A percentile compares a stretch with the other conserved stretches of the same genome.
phyloP scores from a whole-genome alignment of 495 filamentous ascomycete genomes.

The Aspergillus hancockii region DNA sequence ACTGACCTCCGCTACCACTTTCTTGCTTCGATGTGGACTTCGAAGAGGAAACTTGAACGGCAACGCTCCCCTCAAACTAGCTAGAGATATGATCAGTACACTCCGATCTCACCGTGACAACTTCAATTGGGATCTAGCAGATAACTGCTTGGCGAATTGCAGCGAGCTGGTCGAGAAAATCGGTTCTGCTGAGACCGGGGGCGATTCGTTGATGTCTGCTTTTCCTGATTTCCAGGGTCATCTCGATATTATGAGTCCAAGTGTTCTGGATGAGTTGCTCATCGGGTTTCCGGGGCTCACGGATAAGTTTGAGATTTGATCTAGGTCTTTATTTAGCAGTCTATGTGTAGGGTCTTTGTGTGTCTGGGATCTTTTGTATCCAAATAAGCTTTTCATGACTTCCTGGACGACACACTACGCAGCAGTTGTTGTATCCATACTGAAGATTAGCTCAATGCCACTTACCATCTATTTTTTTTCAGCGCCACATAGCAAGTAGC shows the following conservation, averaged over 20 bases:
- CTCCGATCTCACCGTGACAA: conserved; percentile 26
- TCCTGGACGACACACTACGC: too few species aligned
- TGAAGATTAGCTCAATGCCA: too few species aligned
- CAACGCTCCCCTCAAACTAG: conserved; percentile 9
- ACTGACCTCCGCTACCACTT: conserved; percentile 31
- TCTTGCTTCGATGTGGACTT: conserved; percentile 32
- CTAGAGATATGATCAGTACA: conserved; percentile 17
- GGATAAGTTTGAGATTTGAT: neutral
- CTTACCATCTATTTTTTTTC: too few species aligned
- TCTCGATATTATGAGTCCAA: neutral
- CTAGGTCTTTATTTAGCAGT: too few species aligned
- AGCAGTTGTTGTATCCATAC: too few species aligned
- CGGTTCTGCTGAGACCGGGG: neutral
- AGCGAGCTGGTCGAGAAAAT: conserved; percentile 30
- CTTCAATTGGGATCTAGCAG: conserved; percentile 35
- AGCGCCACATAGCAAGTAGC: too few species aligned
- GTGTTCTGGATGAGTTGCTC: conserved; percentile 9
- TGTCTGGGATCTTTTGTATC: too few species aligned
- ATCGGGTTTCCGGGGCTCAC: conserved; percentile 2
- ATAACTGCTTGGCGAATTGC: conserved; percentile 31
- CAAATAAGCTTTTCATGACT: too few species aligned
- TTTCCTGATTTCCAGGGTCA: neutral
- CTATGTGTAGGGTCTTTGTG: too few species aligned
- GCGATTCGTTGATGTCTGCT: neutral
- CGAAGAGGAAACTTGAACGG: neutral